Conservation (phyloP, 139 green algal genomes). For the Chlamydomonas schloesseri region DNA sequence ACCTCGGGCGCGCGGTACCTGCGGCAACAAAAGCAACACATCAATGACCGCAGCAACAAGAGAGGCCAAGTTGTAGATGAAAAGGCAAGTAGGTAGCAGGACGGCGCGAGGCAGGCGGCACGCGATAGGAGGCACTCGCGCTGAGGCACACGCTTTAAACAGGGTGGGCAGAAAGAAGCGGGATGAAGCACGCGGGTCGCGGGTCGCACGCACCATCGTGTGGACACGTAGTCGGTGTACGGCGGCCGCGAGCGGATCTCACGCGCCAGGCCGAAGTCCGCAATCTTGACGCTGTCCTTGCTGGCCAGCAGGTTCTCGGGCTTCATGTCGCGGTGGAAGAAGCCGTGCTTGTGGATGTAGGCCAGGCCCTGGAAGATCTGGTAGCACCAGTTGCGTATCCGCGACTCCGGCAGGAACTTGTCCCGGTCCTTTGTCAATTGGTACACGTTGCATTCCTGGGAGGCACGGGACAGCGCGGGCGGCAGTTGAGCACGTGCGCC, state of each 20-base stretch:
- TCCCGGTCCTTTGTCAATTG: constrained; percentile 94
- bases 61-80: too few species aligned
- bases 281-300: constrained; percentile 92
- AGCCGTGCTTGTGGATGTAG: constrained; percentile 96
- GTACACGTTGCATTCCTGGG: constrained; percentile 94
- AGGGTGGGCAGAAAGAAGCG: too few species aligned
- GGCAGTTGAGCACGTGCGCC: too few species aligned
- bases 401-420: constrained; percentile 84
- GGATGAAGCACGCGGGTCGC: too few species aligned
- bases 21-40: neutral
- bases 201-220: constrained; percentile 86
- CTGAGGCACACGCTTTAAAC: too few species aligned
- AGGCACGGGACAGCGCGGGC: neutral
- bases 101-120: too few species aligned
- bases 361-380: constrained; percentile 93
- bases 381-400: constrained; percentile 88
- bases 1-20: constrained; percentile 86
- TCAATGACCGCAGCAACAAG: too few species aligned
- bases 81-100: too few species aligned
- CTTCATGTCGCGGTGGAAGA: constrained; percentile 98
- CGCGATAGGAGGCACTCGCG: too few species aligned
- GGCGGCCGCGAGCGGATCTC: constrained; percentile 88
- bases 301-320: constrained; percentile 95
- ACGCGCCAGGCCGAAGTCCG: constrained; percentile 96
- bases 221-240: constrained; percentile 98